Conservation (phyloP, 768 basidiomycete species). For the Solioccasus polychromus region DNA sequence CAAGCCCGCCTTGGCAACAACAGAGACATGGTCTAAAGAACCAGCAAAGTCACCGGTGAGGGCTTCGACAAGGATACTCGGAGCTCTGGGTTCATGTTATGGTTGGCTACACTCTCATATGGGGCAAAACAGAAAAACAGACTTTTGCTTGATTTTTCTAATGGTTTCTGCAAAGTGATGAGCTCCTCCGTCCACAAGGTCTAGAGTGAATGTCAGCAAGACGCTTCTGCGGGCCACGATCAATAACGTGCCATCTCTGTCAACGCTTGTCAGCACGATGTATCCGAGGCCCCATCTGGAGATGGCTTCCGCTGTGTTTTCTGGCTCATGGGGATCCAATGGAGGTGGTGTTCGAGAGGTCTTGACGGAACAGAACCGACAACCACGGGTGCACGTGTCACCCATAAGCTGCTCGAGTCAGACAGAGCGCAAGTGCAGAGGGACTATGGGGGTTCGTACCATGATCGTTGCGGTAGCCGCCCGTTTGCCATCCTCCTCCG, state of each 20-base stretch:
- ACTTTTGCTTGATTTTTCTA: conserved; percentile 91
- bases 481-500: conserved; percentile 69
- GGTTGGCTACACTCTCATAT: neutral
- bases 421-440: conserved; percentile 1
- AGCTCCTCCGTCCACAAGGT: conserved; percentile 89
- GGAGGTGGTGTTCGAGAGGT: conserved; percentile 87
- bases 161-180: conserved; percentile 96
- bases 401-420: conserved; percentile 79
- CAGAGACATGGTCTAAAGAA: conserved; percentile 64
- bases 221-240: neutral
- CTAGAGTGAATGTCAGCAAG: conserved; percentile 39
- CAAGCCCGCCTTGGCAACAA: conserved; percentile 88
- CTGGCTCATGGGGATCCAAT: conserved; percentile 93
- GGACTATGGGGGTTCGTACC: conserved; percentile 45
- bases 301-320: conserved; percentile 97
- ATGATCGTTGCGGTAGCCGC: conserved; percentile 98
- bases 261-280: conserved; percentile 94
- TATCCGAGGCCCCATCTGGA: conserved; percentile 98
- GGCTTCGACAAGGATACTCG: conserved; percentile 94
- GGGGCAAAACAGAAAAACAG: conserved; percentile 31
- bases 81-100: conserved; percentile 60
- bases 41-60: conserved; percentile 94
- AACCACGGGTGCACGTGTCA: conserved; percentile 97
- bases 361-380: conserved; percentile 96
- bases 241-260: conserved; percentile 78